Percentiles rank a stretch among this genome's conserved stretches.
These are phyloP conservation scores for Magnolia kwangsiensis DNA, from an alignment of 164 flowering plant genomes.

Conservation along the genomic window DNA sequence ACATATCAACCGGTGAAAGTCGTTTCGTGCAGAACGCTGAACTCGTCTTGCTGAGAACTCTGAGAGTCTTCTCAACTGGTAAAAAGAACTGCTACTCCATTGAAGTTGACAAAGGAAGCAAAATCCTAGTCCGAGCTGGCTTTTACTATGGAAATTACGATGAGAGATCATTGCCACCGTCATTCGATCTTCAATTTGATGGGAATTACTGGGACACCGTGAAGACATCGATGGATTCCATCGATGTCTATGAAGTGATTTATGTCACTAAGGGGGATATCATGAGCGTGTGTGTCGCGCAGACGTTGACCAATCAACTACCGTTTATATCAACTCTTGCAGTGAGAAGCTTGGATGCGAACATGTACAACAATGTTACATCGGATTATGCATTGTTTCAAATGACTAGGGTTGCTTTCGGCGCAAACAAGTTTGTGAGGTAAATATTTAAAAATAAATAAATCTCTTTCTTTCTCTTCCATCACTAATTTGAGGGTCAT, in stretches of 20 bases:
- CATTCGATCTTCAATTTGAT: slow-evolving; percentile 33
- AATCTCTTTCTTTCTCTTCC: too few relatives aligned
- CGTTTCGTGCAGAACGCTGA: not conserved
- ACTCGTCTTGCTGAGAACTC: slow-evolving; percentile 19
- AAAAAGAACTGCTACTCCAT: slow-evolving; percentile 38
- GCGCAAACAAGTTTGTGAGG: slow-evolving; percentile 21
- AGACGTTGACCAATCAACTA: slow-evolving; percentile 26
- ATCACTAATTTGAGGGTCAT: too few relatives aligned
- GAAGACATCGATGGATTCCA: not conserved
- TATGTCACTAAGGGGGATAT: slow-evolving; percentile 1
- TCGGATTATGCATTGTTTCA: slow-evolving; percentile 18
- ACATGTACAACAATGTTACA: slow-evolving; percentile 20
- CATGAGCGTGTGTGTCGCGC: slow-evolving; percentile 24
- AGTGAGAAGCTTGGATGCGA: slow-evolving; percentile 23
- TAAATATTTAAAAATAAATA: not conserved
- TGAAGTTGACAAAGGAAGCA: not conserved
- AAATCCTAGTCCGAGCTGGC: slow-evolving; percentile 28
- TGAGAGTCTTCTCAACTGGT: slow-evolving; percentile 28
- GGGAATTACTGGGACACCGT: slow-evolving; percentile 24
- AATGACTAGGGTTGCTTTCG: slow-evolving; percentile 23
- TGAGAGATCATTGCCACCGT: slow-evolving; percentile 27
- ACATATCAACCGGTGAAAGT: slow-evolving; percentile 19
- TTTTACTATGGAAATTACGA: slow-evolving; percentile 45
- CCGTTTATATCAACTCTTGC: slow-evolving; percentile 46
- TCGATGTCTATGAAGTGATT: slow-evolving; percentile 9